Conservation (phyloP, 495 filamentous ascomycete species). For the Penicillium samsonianum region DNA sequence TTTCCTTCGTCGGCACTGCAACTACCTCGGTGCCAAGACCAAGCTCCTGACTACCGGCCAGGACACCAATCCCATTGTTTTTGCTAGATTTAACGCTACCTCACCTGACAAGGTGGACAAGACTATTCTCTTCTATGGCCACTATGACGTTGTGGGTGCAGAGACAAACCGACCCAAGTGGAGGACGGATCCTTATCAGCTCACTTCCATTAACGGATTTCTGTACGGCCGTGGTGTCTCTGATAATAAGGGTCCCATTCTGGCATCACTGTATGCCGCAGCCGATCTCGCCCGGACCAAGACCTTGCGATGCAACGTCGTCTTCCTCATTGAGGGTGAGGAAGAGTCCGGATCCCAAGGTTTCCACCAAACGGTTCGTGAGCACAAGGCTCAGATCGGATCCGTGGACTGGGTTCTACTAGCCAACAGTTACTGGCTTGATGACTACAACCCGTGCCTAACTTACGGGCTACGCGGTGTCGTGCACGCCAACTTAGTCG, state of each 20-base stretch:
- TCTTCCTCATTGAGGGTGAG: slow-evolving; percentile 95
- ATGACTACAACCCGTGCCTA: slow-evolving; percentile 90
- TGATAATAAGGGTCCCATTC: slow-evolving; percentile 94
- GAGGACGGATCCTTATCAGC: slow-evolving; percentile 81
- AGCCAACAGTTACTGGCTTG: slow-evolving; percentile 97
- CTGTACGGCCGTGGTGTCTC: slow-evolving; percentile 95
- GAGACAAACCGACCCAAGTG: slow-evolving; percentile 75
- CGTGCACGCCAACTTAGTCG: slow-evolving; percentile 84
- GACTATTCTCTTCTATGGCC: slow-evolving; percentile 93
- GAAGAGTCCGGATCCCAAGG: slow-evolving; percentile 93
- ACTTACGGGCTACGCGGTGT: slow-evolving; percentile 96
- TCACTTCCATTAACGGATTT: slow-evolving; percentile 86
- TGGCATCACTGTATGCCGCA: slow-evolving; percentile 90
- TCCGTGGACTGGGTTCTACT: slow-evolving; percentile 89
- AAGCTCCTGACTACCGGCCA: slow-evolving; percentile 77
- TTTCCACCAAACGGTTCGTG: slow-evolving; percentile 75
- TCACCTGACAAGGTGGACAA: slow-evolving; percentile 62
- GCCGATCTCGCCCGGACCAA: slow-evolving; percentile 81
- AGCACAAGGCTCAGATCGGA: slow-evolving; percentile 81
- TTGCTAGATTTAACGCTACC: slow-evolving; percentile 76
- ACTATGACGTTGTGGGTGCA: slow-evolving; percentile 98
- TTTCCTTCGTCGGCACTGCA: slow-evolving; percentile 84
- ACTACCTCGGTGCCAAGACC: slow-evolving; percentile 83
- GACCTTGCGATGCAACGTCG: slow-evolving; percentile 76
- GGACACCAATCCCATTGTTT: slow-evolving; percentile 83